Evolutionary conservation across 805 yeast genomes (phyloP).

Genomic region (Hanseniaspora singularis): DNA sequence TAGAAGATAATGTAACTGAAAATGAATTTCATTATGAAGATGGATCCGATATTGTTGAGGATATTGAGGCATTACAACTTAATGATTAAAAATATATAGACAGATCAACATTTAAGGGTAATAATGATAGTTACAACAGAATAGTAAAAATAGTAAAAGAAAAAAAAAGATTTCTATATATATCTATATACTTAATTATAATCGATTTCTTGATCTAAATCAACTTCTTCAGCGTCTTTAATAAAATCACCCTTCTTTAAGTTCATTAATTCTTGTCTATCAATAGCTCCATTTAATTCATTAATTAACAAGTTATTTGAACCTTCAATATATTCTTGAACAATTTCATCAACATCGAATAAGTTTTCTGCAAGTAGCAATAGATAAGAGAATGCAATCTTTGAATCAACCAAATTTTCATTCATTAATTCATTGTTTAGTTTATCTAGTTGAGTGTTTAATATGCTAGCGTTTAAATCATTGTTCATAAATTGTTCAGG

Average conservation of each 20-base stretch:
- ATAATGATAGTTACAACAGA: background rate
- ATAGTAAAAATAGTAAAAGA: background rate
- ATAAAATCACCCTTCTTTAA: slow-evolving; percentile 29
- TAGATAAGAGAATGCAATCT: slow-evolving; percentile 31
- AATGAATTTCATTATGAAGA: no score
- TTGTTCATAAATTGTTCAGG: slow-evolving; percentile 24
- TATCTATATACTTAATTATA: background rate
- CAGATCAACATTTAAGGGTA: background rate
- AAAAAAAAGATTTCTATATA: background rate
- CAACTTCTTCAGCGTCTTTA: slow-evolving; percentile 31
- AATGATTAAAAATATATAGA: background rate
- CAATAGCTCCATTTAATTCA: slow-evolving; percentile 52
- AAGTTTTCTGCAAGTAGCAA: slow-evolving; percentile 36
- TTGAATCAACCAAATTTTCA: slow-evolving; percentile 27
- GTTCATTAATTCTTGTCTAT: slow-evolving; percentile 24
- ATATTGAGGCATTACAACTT: slow-evolving; percentile 17
- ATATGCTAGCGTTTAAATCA: slow-evolving; percentile 28
- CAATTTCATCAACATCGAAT: slow-evolving; percentile 25
- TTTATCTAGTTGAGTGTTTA: no score
- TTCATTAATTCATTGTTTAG: slow-evolving; percentile 28
- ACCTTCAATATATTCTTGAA: slow-evolving; percentile 27
- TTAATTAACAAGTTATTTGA: slow-evolving; percentile 47
- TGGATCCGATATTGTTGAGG: slow-evolving; percentile 17
- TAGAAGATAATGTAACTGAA: slow-evolving; percentile 21
- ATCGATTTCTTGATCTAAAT: slow-evolving; percentile 22